Percentiles rank a stretch among this genome's conserved stretches.
phyloP scores from a whole-genome alignment of 306 rosid species.

The Herpetospermum pedunculosum region DNA sequence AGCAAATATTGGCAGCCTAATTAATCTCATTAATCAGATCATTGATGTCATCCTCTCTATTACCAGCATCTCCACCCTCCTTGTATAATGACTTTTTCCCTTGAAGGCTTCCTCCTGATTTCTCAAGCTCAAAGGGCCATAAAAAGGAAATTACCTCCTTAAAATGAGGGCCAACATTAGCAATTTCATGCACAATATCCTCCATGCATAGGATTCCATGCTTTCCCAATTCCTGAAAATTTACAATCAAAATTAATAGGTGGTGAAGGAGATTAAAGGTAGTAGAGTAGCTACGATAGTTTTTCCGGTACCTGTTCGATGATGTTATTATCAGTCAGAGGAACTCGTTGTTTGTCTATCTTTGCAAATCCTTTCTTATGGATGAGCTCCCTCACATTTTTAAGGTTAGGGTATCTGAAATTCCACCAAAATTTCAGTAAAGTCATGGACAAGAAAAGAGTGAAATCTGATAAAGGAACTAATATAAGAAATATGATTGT shows the following conservation, averaged over 20 bases:
- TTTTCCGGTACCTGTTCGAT: constrained; percentile 54
- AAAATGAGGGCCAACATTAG: constrained; percentile 63
- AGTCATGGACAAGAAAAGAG: background rate
- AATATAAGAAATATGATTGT: background rate
- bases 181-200: constrained; percentile 74
- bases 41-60: constrained; percentile 65
- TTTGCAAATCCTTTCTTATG: constrained; percentile 61
- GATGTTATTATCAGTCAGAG: constrained; percentile 72
- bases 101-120: constrained; percentile 46
- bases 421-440: background rate
- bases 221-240: constrained; percentile 54
- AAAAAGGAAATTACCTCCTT: constrained; percentile 53
- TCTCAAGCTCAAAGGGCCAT: constrained; percentile 73
- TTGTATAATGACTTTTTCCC: constrained; percentile 47
- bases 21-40: constrained; percentile 70
- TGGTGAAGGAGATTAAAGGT: background rate
- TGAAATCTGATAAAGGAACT: background rate
- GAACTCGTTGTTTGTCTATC: constrained; percentile 56
- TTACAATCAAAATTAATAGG: background rate
- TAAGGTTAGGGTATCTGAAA: constrained; percentile 67
- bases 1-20: constrained; percentile 13
- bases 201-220: constrained; percentile 62
- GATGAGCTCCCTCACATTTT: constrained; percentile 62
- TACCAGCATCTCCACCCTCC: constrained; percentile 78
- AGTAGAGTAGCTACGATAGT: background rate